phyloP scores from a whole-genome alignment of 2,329 filamentous ascomycete species.

The Penicillium concentricum region DNA sequence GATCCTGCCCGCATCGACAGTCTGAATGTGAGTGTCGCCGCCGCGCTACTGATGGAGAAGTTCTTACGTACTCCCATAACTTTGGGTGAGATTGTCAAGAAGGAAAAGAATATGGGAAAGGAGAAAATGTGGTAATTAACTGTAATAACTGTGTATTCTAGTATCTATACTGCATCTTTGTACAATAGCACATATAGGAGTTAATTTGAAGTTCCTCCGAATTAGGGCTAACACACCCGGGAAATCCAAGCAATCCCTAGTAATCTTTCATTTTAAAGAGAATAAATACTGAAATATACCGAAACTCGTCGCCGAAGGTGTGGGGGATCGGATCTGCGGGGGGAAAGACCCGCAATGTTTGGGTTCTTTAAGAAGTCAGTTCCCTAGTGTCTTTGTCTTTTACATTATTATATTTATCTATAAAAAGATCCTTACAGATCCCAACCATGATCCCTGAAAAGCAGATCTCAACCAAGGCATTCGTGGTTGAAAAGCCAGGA shows the following conservation, averaged over 20 bases:
- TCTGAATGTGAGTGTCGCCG: slow-evolving; percentile 88
- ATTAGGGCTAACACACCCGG: not conserved
- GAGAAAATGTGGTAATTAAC: slow-evolving; percentile 17
- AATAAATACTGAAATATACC: not conserved
- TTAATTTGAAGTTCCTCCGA: not conserved
- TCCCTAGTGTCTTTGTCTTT: not conserved
- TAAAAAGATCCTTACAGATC: too few species aligned
- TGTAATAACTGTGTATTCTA: slow-evolving; percentile 11
- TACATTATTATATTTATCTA: too few species aligned
- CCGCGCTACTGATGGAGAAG: slow-evolving; percentile 63
- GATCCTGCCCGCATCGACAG: slow-evolving; percentile 69
- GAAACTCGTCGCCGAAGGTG: slow-evolving; percentile 11
- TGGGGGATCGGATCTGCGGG: slow-evolving; percentile 13
- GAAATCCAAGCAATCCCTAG: not conserved
- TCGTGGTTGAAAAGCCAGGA: slow-evolving; percentile 18
- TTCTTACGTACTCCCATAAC: slow-evolving; percentile 38
- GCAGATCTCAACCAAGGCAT: slow-evolving; percentile 21
- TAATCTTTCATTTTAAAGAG: not conserved
- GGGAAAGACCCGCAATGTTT: not conserved
- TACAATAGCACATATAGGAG: slow-evolving; percentile 12
- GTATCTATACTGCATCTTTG: slow-evolving; percentile 12
- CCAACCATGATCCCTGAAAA: slow-evolving; percentile 14
- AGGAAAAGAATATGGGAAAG: slow-evolving; percentile 7
- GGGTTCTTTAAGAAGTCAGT: not conserved
- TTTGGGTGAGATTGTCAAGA: slow-evolving; percentile 22